Evolutionary conservation across 2,329 filamentous ascomycete species (phyloP).

Genomic region (Pseudogymnoascus sp.): DNA sequence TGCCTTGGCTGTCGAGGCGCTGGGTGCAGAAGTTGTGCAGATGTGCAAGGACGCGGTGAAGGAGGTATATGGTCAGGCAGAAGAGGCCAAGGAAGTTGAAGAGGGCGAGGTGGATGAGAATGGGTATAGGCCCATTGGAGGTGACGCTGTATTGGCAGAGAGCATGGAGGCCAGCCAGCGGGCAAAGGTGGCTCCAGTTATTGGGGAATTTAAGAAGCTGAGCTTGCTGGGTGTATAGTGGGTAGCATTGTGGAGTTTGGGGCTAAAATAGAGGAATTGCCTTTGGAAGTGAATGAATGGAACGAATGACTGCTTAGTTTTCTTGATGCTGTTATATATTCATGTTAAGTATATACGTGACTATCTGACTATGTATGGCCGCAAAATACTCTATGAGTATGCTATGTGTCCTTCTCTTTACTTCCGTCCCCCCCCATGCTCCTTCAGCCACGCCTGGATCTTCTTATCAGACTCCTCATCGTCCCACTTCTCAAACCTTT

Average conservation of each 20-base stretch:
- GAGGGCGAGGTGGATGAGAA: conserved; percentile 23
- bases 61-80: conserved; percentile 56
- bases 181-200: conserved; percentile 24
- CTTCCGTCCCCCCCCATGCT: background rate
- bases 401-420: background rate
- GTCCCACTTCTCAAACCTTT: conserved; percentile 23
- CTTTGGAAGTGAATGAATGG: conserved; percentile 1
- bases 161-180: conserved; percentile 24
- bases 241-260: conserved; percentile 7
- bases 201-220: conserved; percentile 36
- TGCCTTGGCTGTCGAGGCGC: conserved; percentile 65
- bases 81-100: conserved; percentile 17
- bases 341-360: background rate
- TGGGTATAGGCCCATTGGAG: conserved; percentile 25
- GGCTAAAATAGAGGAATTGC: conserved; percentile 3
- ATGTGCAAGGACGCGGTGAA: conserved; percentile 57
- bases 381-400: background rate
- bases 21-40: conserved; percentile 66
- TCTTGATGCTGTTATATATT: background rate
- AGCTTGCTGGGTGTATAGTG: conserved; percentile 28
- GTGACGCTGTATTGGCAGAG: conserved; percentile 28
- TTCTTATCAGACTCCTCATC: conserved; percentile 18
- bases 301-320: background rate
- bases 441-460: conserved; percentile 23
- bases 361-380: background rate